Base-by-base conservation (phyloP, 1,139 yeast species). In the Hansenula lynferdii region DNA sequence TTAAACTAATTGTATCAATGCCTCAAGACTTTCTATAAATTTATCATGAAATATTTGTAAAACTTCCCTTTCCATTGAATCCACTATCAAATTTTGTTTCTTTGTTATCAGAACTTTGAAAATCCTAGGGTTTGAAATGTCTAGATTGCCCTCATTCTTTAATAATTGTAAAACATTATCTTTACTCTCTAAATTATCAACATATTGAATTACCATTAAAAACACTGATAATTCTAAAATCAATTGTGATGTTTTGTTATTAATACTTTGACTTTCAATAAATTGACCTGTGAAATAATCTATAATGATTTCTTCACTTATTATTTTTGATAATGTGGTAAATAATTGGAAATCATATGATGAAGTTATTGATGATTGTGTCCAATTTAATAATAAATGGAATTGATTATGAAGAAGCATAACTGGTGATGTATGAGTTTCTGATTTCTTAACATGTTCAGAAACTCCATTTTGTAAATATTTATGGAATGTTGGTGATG, bases 241-340 rank as follows among this genome's bases (percentile, higher is more conserved):
- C 2, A 37, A 16, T 23, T 43, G 47, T 2, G 40, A 21, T 19
- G 38, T 38, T 33, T 52, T 53, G 3, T 41, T 39, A 31, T 45
- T 39, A 4, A 39, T 26, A n/a, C 28, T 29, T 16, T 46, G 52
- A 1, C 48, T 29, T 4, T 36, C 31, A 2, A 23, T 21, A 6
- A 53, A 42, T 34, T 51, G 49, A 4, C 40, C 41, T 4, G 50
- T 26, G 17, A 52, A 43, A 21, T 48, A 47, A n/a, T 48, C 48
- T 6, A 52, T 16, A 3, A 49, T 33, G 5, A 29, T 25, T 7
- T 40, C 45, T 10, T 42, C 43, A 8, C 53, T 55, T 6, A 51
- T 16, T 2, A 51, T 21, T 17, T 44, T 28, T 3, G 37, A 23
- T 35, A 50, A 34, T 9, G 38, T 40, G 1, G 38, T 17, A 3